Conservation (phyloP, 257 asterid genomes). For the Solanum rostratum region DNA sequence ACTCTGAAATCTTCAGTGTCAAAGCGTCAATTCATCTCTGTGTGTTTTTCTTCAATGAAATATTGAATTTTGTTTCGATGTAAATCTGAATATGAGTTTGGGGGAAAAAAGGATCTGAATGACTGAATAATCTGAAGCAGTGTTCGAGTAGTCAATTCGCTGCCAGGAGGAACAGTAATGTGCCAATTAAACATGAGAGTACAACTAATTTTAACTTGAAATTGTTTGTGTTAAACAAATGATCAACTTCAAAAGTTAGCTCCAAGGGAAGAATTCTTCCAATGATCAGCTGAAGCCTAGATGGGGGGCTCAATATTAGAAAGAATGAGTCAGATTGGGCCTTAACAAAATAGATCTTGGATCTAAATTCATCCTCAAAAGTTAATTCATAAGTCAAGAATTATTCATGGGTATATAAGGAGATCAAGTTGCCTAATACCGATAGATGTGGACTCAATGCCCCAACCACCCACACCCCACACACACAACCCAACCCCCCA, state of each 20-base stretch:
- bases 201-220: background rate
- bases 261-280: too few relatives aligned
- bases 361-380: background rate
- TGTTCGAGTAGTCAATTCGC: conserved; percentile 5
- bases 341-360: background rate
- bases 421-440: background rate
- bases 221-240: background rate
- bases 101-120: background rate
- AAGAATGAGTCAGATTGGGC: background rate
- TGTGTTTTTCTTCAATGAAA: background rate
- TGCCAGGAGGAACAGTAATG: background rate
- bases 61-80: too few relatives aligned
- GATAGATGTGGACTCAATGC: background rate
- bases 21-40: background rate
- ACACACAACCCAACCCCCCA: too few relatives aligned
- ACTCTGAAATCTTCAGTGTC: conserved; percentile 5
- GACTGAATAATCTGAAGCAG: background rate
- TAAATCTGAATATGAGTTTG: background rate
- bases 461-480: too few relatives aligned
- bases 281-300: too few relatives aligned
- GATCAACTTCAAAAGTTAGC: too few relatives aligned
- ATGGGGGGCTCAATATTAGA: background rate
- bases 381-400: background rate
- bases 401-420: background rate
- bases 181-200: background rate